Evolutionary conservation across 768 basidiomycete genomes (phyloP).

Genomic region (Xerocomellus chrysenteron): DNA sequence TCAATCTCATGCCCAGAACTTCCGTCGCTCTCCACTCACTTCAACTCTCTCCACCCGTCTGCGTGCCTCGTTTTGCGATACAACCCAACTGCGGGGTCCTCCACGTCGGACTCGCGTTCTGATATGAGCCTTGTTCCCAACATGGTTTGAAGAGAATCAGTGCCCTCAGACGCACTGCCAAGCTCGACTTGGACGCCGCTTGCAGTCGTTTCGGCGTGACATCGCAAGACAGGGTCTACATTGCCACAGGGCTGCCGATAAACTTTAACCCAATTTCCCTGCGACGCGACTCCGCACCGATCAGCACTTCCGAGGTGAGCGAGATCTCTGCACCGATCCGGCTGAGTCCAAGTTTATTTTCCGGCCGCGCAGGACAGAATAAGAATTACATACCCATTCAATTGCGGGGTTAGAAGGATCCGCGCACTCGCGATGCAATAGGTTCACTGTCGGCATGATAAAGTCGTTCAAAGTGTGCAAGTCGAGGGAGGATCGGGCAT

Average conservation of each 20-base stretch:
- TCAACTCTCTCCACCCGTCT: conserved; percentile 17
- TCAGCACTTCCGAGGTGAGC: conserved; percentile 32
- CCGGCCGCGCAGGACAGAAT: background rate
- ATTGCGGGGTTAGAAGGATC: conserved; percentile 33
- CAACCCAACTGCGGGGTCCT: conserved; percentile 34
- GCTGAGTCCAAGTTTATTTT: conserved; percentile 15
- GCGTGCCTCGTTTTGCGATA: conserved; percentile 10
- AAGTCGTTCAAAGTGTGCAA: conserved; percentile 39
- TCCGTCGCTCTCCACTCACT: conserved; percentile 25
- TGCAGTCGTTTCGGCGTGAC: conserved; percentile 32
- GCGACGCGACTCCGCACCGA: conserved; percentile 31
- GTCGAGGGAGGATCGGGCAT: conserved; percentile 34
- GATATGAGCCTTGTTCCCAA: conserved; percentile 22
- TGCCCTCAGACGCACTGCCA: conserved; percentile 43
- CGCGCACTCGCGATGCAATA: conserved; percentile 31
- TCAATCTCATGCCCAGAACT: conserved; percentile 11
- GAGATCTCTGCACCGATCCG: conserved; percentile 21
- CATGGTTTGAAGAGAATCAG: conserved; percentile 32
- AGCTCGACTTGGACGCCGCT: conserved; percentile 27
- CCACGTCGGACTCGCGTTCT: conserved; percentile 20
- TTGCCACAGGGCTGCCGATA: conserved; percentile 33
- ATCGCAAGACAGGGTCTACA: conserved; percentile 35
- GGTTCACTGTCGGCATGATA: conserved; percentile 39
- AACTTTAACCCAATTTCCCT: conserved; percentile 30
- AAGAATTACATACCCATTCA: conserved; percentile 40